phyloP scores from a whole-genome alignment of 345 rosid genomes.

The Triadica sebifera region DNA sequence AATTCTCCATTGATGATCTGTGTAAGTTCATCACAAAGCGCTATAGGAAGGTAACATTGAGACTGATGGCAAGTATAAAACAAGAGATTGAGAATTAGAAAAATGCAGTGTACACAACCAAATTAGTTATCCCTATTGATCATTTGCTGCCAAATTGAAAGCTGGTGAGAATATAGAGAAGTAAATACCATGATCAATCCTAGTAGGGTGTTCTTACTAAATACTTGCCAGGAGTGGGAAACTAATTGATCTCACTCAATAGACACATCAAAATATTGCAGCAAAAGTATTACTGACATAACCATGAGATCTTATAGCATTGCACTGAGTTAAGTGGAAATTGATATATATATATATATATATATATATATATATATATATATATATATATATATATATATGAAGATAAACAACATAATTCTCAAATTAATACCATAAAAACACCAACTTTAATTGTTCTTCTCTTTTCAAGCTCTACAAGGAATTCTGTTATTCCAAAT shows the following conservation, averaged over 20 bases:
- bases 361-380: no score
- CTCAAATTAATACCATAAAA: background rate
- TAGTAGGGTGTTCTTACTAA: conserved; percentile 59
- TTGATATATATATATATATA: no score
- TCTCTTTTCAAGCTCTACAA: conserved; percentile 60
- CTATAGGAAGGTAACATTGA: conserved; percentile 62
- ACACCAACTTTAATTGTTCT: conserved; percentile 68
- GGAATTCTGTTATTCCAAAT: conserved; percentile 57
- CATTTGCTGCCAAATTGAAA: conserved; percentile 80
- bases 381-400: no score
- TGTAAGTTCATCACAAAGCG: conserved; percentile 55
- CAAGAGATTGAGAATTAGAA: conserved; percentile 75
- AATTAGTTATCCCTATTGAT: conserved; percentile 76
- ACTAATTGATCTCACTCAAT: background rate
- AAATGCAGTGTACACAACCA: conserved; percentile 69
- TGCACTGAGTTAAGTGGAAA: background rate
- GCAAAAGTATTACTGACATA: background rate
- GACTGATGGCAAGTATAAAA: conserved; percentile 50
- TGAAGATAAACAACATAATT: no score
- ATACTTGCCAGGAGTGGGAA: conserved; percentile 44
- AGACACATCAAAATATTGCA: background rate
- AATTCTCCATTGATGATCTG: conserved; percentile 63
- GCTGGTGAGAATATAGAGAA: conserved; percentile 90
- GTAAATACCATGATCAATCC: conserved; percentile 63
- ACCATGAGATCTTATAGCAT: background rate